These are phyloP conservation scores for Colletotrichum lini DNA, from an alignment of 2,329 filamentous ascomycete species.

Conservation along the genomic window DNA sequence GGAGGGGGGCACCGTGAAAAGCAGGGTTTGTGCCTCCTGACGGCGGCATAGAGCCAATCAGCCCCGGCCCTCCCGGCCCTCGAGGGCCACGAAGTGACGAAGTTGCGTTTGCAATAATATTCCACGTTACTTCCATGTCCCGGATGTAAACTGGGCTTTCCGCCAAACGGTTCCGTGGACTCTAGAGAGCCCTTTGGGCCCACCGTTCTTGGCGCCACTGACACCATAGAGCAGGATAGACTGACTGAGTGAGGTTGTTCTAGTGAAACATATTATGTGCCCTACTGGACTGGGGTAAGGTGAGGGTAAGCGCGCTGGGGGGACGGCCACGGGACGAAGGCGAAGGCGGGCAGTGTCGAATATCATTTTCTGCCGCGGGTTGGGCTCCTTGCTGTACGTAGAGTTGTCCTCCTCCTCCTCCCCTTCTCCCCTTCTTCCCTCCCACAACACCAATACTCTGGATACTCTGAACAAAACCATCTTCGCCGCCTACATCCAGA, in stretches of 20 bases:
- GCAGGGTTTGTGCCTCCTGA: conserved; percentile 29
- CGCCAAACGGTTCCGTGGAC: conserved; percentile 30
- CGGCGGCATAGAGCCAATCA: conserved; percentile 24
- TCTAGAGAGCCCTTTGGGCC: conserved; percentile 7
- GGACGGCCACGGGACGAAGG: conserved; percentile 26
- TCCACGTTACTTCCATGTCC: conserved; percentile 24
- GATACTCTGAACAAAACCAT: conserved; percentile 40
- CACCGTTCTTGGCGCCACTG: conserved; percentile 25
- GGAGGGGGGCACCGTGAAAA: conserved; percentile 15
- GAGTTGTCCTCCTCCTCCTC: conserved; percentile 5
- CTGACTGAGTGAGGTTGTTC: conserved; percentile 6
- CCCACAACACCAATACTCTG: conserved; percentile 34
- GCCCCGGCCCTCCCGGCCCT: conserved; percentile 2
- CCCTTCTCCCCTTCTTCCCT: conserved; percentile 24
- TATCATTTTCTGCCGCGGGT: conserved; percentile 40
- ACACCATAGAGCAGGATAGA: neutral
- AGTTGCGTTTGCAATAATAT: conserved; percentile 19
- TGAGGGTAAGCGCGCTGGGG: conserved; percentile 36
- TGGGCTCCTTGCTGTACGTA: conserved; percentile 34
- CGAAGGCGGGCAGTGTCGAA: conserved; percentile 38
- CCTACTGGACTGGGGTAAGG: conserved; percentile 27
- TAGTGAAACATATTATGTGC: conserved; percentile 22
- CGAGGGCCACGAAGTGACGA: conserved; percentile 28
- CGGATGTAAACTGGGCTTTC: conserved; percentile 22
- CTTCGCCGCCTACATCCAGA: conserved; percentile 33